Conservation (phyloP, 1,284 basidiomycete genomes). For the Kalmanozyma brasiliensis region DNA sequence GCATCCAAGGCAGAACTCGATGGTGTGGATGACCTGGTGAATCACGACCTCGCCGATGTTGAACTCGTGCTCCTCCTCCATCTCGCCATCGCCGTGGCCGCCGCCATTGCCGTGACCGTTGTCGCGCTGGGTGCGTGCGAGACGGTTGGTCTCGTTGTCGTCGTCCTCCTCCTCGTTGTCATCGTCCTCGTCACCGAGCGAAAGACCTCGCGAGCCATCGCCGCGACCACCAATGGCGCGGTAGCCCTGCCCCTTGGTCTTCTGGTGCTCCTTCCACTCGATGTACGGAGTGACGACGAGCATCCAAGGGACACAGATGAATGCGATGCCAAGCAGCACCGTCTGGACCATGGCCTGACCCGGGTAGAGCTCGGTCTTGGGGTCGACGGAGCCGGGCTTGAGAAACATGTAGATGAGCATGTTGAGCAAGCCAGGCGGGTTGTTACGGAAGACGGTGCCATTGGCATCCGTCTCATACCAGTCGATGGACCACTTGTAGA, state of each 20-base stretch:
- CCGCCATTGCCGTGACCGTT: slow-evolving; percentile 80
- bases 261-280: slow-evolving; percentile 88
- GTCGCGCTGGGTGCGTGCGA: slow-evolving; percentile 64
- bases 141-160: slow-evolving; percentile 70
- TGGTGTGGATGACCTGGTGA: slow-evolving; percentile 83
- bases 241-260: slow-evolving; percentile 86
- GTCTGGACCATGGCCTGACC: slow-evolving; percentile 90
- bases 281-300: slow-evolving; percentile 93
- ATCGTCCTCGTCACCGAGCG: slow-evolving; percentile 45
- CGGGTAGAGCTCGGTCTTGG: slow-evolving; percentile 79
- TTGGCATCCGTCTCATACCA: slow-evolving; percentile 77
- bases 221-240: slow-evolving; percentile 70
- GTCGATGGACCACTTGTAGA: slow-evolving; percentile 97
- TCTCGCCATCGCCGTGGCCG: slow-evolving; percentile 77
- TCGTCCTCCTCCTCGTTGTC: slow-evolving; percentile 69
- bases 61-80: slow-evolving; percentile 72
- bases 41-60: slow-evolving; percentile 95
- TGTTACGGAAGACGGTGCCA: slow-evolving; percentile 70
- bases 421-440: slow-evolving; percentile 83
- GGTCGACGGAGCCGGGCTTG: slow-evolving; percentile 72
- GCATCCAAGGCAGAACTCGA: slow-evolving; percentile 94
- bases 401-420: slow-evolving; percentile 68
- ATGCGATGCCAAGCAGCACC: slow-evolving; percentile 81
- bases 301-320: slow-evolving; percentile 94
- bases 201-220: slow-evolving; percentile 48